These are phyloP conservation scores for Huiozyma sinensis DNA, from an alignment of 805 yeast species.

Conservation along the genomic window DNA sequence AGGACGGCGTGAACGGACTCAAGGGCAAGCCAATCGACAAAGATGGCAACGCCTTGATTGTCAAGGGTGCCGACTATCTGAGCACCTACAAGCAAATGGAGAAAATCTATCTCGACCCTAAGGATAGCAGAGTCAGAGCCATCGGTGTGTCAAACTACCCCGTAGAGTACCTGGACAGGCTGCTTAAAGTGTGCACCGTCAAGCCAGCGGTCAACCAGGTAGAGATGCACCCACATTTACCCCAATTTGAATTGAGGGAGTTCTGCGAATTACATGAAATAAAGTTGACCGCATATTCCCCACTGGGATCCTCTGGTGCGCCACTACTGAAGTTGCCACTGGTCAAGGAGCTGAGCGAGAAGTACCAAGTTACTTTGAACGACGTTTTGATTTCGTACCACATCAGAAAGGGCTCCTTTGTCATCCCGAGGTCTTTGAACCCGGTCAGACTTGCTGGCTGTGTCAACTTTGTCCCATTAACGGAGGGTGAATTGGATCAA, in stretches of 20 bases:
- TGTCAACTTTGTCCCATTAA: conserved; percentile 31
- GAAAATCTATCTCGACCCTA: conserved; percentile 19
- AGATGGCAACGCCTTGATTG: conserved; percentile 29
- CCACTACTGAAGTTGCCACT: conserved; percentile 45
- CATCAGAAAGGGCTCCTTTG: conserved; percentile 48
- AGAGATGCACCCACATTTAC: conserved; percentile 66
- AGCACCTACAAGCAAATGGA: conserved; percentile 47
- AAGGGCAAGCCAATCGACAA: conserved; percentile 21
- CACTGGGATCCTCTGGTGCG: conserved; percentile 56
- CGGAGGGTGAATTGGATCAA: conserved; percentile 32
- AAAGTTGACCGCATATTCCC: conserved; percentile 46
- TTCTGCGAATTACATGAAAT: conserved; percentile 45
- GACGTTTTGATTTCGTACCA: conserved; percentile 57
- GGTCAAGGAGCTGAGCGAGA: conserved; percentile 43
- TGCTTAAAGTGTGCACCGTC: conserved; percentile 34
- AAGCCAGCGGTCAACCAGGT: conserved; percentile 49
- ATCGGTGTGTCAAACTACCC: conserved; percentile 52
- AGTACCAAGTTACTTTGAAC: conserved; percentile 41
- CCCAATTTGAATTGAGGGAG: conserved; percentile 47
- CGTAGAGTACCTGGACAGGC: conserved; percentile 29
- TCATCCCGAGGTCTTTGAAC: conserved; percentile 63
- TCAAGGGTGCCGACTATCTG: conserved; percentile 32
- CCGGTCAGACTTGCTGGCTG: conserved; percentile 44
- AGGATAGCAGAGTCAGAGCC: conserved; percentile 38
- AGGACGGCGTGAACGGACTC: conserved; percentile 13